A percentile compares a stretch with the other conserved stretches of the same genome.
phyloP scores from a whole-genome alignment of 805 yeast species.

The Pichia exigua region DNA sequence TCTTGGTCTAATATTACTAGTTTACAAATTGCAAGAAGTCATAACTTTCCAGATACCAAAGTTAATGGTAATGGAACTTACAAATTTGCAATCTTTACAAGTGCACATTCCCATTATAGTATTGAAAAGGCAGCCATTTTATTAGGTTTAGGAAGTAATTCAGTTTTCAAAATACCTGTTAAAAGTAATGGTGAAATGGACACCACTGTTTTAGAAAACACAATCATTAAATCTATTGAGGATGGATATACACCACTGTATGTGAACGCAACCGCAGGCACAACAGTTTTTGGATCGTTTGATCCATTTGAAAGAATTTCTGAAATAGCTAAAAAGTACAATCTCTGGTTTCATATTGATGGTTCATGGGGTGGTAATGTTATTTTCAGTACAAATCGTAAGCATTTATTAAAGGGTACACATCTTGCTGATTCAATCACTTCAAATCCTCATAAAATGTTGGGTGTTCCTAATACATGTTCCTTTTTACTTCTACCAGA shows the following conservation, averaged over 20 bases:
- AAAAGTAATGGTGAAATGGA: slow-evolving; percentile 50
- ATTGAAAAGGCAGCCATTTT: slow-evolving; percentile 76
- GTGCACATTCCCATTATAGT: slow-evolving; percentile 70
- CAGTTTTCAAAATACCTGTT: slow-evolving; percentile 59
- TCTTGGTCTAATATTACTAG: slow-evolving; percentile 80
- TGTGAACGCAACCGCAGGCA: slow-evolving; percentile 80
- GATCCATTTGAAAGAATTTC: slow-evolving; percentile 58
- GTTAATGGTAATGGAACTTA: slow-evolving; percentile 42
- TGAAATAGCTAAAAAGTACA: slow-evolving; percentile 41
- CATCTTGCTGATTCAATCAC: slow-evolving; percentile 70
- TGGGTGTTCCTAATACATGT: slow-evolving; percentile 77
- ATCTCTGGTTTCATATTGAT: slow-evolving; percentile 77
- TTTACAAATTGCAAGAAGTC: slow-evolving; percentile 66
- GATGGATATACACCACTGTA: slow-evolving; percentile 68
- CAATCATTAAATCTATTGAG: slow-evolving; percentile 34
- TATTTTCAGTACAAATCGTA: slow-evolving; percentile 48
- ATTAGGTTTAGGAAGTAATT: slow-evolving; percentile 57
- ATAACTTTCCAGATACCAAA: slow-evolving; percentile 63
- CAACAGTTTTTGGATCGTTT: slow-evolving; percentile 80
- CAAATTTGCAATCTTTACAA: slow-evolving; percentile 63
- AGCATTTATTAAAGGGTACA: slow-evolving; percentile 45
- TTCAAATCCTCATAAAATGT: slow-evolving; percentile 78
- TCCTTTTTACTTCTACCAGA: slow-evolving; percentile 71
- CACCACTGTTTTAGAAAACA: slow-evolving; percentile 35
- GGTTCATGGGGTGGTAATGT: slow-evolving; percentile 92